Percentiles rank a stretch among this genome's conserved stretches.
These are phyloP conservation scores for Phytophthora palmivora DNA, from an alignment of 352 stramenopile species.

Conservation along the genomic window DNA sequence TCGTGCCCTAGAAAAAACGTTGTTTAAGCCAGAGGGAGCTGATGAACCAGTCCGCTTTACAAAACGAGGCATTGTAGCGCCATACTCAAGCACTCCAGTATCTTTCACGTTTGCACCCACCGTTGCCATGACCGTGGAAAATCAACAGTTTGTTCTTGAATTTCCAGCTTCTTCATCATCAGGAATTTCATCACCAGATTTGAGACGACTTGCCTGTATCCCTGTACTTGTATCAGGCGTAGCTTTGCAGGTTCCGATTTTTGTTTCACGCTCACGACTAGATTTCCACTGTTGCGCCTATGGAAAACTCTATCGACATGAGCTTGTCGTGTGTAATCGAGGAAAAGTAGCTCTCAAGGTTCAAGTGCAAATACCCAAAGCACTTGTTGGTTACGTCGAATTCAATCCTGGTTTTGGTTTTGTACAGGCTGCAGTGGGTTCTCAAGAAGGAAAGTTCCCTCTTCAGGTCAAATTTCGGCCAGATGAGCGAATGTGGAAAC, in stretches of 20 bases:
- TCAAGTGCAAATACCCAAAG: slow-evolving; percentile 73
- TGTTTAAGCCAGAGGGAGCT: slow-evolving; percentile 51
- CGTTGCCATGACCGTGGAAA: slow-evolving; percentile 42
- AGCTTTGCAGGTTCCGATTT: slow-evolving; percentile 55
- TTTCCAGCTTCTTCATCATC: slow-evolving; percentile 33
- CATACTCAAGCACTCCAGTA: slow-evolving; percentile 56
- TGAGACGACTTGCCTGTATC: slow-evolving; percentile 18
- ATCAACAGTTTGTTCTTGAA: slow-evolving; percentile 44
- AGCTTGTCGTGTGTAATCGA: slow-evolving; percentile 85
- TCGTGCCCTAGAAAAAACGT: slow-evolving; percentile 30
- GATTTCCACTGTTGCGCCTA: slow-evolving; percentile 89
- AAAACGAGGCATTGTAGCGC: slow-evolving; percentile 46
- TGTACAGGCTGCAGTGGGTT: slow-evolving; percentile 60
- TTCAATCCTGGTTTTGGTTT: slow-evolving; percentile 89
- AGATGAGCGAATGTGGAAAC: slow-evolving; percentile 49
- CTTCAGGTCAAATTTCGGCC: slow-evolving; percentile 82
- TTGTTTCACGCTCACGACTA: slow-evolving; percentile 42
- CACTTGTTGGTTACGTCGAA: slow-evolving; percentile 67
- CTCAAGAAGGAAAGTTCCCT: slow-evolving; percentile 47
- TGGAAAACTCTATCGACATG: slow-evolving; percentile 87
- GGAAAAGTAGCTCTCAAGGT: slow-evolving; percentile 90
- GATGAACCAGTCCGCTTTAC: slow-evolving; percentile 53
- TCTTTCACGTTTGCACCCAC: slow-evolving; percentile 69
- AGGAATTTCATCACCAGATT: slow-evolving; percentile 16
- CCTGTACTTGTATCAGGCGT: slow-evolving; percentile 27